Base-by-base conservation (phyloP, 176 grass and related monocot genomes). In the Oryza coarctata region DNA sequence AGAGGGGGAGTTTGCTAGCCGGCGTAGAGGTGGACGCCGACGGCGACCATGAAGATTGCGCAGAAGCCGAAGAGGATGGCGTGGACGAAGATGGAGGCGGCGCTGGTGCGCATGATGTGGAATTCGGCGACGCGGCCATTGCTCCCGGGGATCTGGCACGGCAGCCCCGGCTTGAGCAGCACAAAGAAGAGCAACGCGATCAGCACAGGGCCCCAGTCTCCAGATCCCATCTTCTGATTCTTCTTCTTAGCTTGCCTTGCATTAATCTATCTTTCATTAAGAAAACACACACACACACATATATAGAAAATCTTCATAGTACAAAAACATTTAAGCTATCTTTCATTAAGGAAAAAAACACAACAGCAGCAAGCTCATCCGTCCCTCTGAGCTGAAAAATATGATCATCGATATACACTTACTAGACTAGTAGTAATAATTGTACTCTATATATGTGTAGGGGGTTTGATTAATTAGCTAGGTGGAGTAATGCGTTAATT, bases 1-100 rank as follows among this genome's bases (percentile, higher is more conserved):
- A 5, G 20, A 20, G 47, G 43, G 43, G 3, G 43, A 13, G 43
- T 13, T 6, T 2, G 40, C 43, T 55, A 55, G 50, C 18, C 50
- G 50, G 50, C 13, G 65, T 65, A 60, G 78, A 86, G 31, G 73
- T 86, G 78, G 22, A 89, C 65, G 1, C 44, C 55, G 78, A 89
- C 11, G 77, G 78, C 88, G 77, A 89, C 13, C 78, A 82, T 86
- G 67, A 89, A 86, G 83, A 89, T 86, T 83, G 83, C 82, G 78
- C 83, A 85, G 66, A 86, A 82, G 63, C 38, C 88, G 69, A 90
- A 87, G 84, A 87, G 39, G 68, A 90, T 3, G 23, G 88, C 83
- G 80, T 90, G 88, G 79, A 86, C 80, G 84, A 83, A 78, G 68
- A 90, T 83, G 47, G 88, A 30, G 18, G n/a, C 8, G 49, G 12